Evolutionary conservation across 2,329 filamentous ascomycete genomes (phyloP), one percentile per base, ranked within the genome.

Genomic region (Trichoderma sp.): DNA sequence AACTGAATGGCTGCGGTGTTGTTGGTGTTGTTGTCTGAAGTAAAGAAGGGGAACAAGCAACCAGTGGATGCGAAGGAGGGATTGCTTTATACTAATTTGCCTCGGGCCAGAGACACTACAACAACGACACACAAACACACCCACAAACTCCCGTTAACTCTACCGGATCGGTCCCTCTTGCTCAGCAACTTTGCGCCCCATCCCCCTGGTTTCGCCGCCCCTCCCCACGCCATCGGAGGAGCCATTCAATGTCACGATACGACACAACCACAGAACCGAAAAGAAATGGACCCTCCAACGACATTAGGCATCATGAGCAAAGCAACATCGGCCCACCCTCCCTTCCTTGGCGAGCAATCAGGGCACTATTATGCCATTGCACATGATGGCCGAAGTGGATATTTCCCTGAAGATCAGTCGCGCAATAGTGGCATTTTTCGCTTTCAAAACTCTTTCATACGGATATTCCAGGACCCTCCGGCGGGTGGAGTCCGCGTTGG

Each of bases 1-100:
- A 74, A 66, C 71, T 74, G 71, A 74, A 74, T 74, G 62, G 31
- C 24, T 74, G 62, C 62, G 31, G 45, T 74, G 35, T 59, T 41
- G 67, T 24, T 41, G n/a, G 8, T 31, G 33, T 24, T 38, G 56
- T 27, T 56, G 71, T 41, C 21, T 65, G 21, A 14, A 74, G 63
- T 6, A n/a, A 21, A 33, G 33, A 24, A 24, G 16, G 41, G 16
- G 41, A 24, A n/a, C 5, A 18, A 33, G 8, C 7, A 31, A n/a
- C n/a, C 31, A 8, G 60, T 63, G n/a, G 50, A 59, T 7, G 31
- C 50, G 50, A 53, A 45, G 63, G 50, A 11, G 71, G 71, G 63
- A 60, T 41, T 60, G 33, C 35, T 66, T 65, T 73, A 56, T 73
- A 73, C 41, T 65, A 29, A 16, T 56, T 18, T 56, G 21, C 67